Conservation (phyloP, 2,329 filamentous ascomycete genomes). For the Penicillium sp. region DNA sequence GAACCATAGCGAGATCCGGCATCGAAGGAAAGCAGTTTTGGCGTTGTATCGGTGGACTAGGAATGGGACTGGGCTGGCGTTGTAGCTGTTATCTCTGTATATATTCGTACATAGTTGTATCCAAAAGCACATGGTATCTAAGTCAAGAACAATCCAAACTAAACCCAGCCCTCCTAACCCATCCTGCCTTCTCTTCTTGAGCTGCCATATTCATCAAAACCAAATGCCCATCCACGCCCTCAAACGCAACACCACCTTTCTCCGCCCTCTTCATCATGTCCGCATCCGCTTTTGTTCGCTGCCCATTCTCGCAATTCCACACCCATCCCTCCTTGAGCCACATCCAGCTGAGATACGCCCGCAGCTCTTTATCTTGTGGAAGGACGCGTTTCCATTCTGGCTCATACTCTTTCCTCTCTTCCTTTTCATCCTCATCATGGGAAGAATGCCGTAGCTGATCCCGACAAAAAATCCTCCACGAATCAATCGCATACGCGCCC, state of each 20-base stretch:
- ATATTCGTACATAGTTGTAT: slow-evolving; percentile 2
- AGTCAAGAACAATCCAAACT: slow-evolving; percentile 6
- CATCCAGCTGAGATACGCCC: slow-evolving; percentile 83
- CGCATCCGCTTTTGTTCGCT: slow-evolving; percentile 37
- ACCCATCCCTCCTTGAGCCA: slow-evolving; percentile 83
- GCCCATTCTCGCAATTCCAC: slow-evolving; percentile 71
- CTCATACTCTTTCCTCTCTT: slow-evolving; percentile 53
- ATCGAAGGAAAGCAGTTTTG: slow-evolving; percentile 76
- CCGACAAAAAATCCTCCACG: slow-evolving; percentile 90
- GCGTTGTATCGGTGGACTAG: slow-evolving; percentile 87
- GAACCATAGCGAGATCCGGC: slow-evolving; percentile 79
- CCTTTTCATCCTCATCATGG: slow-evolving; percentile 32
- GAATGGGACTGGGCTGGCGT: slow-evolving; percentile 79
- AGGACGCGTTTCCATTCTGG: slow-evolving; percentile 88
- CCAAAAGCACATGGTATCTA: background rate
- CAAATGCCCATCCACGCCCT: slow-evolving; percentile 37
- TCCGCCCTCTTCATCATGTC: slow-evolving; percentile 35
- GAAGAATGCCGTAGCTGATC: slow-evolving; percentile 61
- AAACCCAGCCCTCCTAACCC: slow-evolving; percentile 9
- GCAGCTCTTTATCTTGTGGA: slow-evolving; percentile 82
- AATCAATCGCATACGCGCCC: slow-evolving; percentile 79
- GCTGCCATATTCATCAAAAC: slow-evolving; percentile 26
- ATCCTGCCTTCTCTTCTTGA: background rate
- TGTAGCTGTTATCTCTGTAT: slow-evolving; percentile 17
- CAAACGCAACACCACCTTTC: slow-evolving; percentile 39